These are phyloP conservation scores for Pseudopithomyces maydicus DNA, from an alignment of 2,329 filamentous ascomycete species.

Conservation along the genomic window DNA sequence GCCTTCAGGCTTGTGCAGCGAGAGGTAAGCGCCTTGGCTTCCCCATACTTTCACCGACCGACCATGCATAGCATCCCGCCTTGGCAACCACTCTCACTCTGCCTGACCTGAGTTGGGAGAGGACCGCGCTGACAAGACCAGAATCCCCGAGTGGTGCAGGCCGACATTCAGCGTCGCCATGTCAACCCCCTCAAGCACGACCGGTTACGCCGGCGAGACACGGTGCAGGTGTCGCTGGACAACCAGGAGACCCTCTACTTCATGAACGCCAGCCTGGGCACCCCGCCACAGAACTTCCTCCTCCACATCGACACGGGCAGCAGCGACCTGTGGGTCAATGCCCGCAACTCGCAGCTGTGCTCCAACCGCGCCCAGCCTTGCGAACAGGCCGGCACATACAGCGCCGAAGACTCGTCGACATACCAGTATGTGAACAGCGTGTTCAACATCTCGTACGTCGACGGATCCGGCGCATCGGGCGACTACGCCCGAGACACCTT, in stretches of 20 bases:
- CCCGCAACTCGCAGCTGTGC: conserved; percentile 66
- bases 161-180: conserved; percentile 57
- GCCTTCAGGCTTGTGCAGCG: conserved; percentile 38
- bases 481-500: conserved; percentile 82
- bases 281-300: conserved; percentile 59
- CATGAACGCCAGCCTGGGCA: conserved; percentile 63
- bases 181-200: conserved; percentile 56
- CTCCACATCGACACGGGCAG: conserved; percentile 67
- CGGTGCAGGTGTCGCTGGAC: conserved; percentile 55
- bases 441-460: conserved; percentile 89
- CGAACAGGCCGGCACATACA: conserved; percentile 67
- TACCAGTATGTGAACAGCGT: conserved; percentile 73
- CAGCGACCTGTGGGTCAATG: conserved; percentile 71
- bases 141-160: conserved; percentile 53
- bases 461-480: conserved; percentile 76
- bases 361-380: conserved; percentile 57
- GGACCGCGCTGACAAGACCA: conserved; percentile 21
- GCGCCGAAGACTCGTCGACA: conserved; percentile 73
- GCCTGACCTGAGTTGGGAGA: neutral
- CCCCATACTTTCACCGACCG: conserved; percentile 8
- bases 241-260: conserved; percentile 66
- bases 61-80: conserved; percentile 13
- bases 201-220: conserved; percentile 49
- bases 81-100: neutral
- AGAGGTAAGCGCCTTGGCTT: conserved; percentile 42